Percentiles rank a stretch among this genome's conserved stretches.
phyloP scores from a whole-genome alignment of 1,284 basidiomycete genomes.

The Stereum hirsutum region DNA sequence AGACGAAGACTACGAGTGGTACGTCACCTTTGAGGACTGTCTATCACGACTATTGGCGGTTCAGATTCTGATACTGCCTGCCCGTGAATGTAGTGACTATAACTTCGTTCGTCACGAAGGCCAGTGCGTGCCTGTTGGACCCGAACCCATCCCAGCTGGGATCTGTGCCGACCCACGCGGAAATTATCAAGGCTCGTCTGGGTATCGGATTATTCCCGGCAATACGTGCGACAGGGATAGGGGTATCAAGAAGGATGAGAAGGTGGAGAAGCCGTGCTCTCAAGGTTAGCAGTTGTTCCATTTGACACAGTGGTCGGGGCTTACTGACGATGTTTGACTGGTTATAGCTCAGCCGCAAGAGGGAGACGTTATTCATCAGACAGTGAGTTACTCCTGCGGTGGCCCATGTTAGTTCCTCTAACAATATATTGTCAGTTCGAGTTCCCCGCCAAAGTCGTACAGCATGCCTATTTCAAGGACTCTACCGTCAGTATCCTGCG shows the following conservation, averaged over 20 bases:
- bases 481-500: constrained; percentile 40
- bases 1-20: constrained; percentile 93
- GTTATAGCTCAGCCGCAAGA: constrained; percentile 59
- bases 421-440: constrained; percentile 41
- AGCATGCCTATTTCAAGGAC: constrained; percentile 80
- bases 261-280: constrained; percentile 67
- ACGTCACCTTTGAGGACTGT: constrained; percentile 14
- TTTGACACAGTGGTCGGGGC: constrained; percentile 1
- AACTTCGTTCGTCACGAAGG: constrained; percentile 72
- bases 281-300: constrained; percentile 31
- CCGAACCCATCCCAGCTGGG: constrained; percentile 77
- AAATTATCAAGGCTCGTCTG: constrained; percentile 82
- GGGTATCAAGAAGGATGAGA: constrained; percentile 64
- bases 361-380: constrained; percentile 64
- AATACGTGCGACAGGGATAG: constrained; percentile 66
- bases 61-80: background rate
- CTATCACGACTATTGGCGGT: background rate
- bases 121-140: constrained; percentile 75
- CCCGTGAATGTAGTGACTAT: constrained; percentile 89
- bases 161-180: constrained; percentile 57
- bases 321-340: constrained; percentile 2
- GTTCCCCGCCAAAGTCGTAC: constrained; percentile 64
- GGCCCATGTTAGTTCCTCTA: background rate
- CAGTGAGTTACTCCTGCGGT: no score
- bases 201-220: constrained; percentile 89